These are phyloP conservation scores for Aspergillus taichungensis DNA, from an alignment of 495 filamentous ascomycete genomes.

Conservation along the genomic window DNA sequence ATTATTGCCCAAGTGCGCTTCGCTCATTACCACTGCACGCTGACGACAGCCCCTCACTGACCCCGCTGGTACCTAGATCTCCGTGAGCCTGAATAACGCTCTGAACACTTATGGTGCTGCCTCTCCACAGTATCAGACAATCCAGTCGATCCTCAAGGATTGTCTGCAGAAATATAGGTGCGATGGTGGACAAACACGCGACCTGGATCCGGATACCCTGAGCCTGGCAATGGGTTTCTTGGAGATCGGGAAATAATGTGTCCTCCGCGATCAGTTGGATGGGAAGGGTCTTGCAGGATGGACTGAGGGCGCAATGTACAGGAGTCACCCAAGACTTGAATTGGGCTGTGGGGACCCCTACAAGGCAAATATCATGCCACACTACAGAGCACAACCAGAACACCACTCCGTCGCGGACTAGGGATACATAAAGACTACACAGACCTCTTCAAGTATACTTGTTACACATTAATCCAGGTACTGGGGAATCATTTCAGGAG, in stretches of 20 bases:
- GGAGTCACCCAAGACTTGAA: too few species aligned
- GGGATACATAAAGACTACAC: too few species aligned
- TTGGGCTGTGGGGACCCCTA: too few species aligned
- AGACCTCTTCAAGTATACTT: too few species aligned
- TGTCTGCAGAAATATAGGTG: conserved; percentile 26
- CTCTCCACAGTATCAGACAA: conserved; percentile 30
- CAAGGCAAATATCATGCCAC: too few species aligned
- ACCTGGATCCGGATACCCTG: conserved; percentile 27
- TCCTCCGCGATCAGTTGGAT: neutral
- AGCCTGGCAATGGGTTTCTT: conserved; percentile 34
- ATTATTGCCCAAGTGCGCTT: conserved; percentile 22
- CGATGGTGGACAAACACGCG: conserved; percentile 1
- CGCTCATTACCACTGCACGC: neutral
- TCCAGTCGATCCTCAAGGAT: conserved; percentile 29
- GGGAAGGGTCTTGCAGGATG: too few species aligned
- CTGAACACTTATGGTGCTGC: conserved; percentile 32
- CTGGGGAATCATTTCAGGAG: too few species aligned
- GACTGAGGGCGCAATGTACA: too few species aligned
- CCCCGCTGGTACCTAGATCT: conserved; percentile 21
- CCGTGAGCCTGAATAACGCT: conserved; percentile 33
- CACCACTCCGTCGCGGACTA: too few species aligned
- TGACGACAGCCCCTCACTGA: neutral
- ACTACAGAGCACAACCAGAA: too few species aligned
- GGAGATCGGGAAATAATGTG: conserved; percentile 20
- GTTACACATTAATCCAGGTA: too few species aligned